phyloP scores from a whole-genome alignment of 108 stramenopile species.

The Cyclotella baltica region DNA sequence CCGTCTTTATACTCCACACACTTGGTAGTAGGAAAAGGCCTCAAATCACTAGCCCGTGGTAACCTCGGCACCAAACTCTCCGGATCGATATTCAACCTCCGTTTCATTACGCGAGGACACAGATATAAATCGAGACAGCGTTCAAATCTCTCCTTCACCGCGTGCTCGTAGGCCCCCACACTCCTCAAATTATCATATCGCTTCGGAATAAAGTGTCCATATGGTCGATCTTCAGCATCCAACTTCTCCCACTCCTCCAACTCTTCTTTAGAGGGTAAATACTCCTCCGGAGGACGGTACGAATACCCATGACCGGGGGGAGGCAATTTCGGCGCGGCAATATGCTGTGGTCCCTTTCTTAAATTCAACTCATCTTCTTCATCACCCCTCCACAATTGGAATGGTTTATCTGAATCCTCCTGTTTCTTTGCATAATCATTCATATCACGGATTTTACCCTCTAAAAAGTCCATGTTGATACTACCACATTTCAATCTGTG shows the following conservation, averaged over 20 bases:
- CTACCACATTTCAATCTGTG: slow-evolving; percentile 90
- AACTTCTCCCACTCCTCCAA: slow-evolving; percentile 91
- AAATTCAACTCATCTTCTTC: slow-evolving; percentile 91
- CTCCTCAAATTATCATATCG: slow-evolving; percentile 88
- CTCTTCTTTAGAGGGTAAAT: slow-evolving; percentile 94
- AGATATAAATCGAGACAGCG: slow-evolving; percentile 99
- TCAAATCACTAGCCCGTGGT: slow-evolving; percentile 92
- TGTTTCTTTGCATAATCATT: slow-evolving; percentile 64
- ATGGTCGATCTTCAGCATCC: slow-evolving; percentile 91
- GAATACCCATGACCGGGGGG: slow-evolving; percentile 97
- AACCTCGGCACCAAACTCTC: slow-evolving; percentile 96
- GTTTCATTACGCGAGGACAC: slow-evolving; percentile 95
- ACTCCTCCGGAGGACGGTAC: slow-evolving; percentile 98
- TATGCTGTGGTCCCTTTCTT: slow-evolving; percentile 93
- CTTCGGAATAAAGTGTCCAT: slow-evolving; percentile 90
- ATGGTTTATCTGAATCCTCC: slow-evolving; percentile 70
- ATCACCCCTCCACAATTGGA: slow-evolving; percentile 93
- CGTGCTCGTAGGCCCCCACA: slow-evolving; percentile 94
- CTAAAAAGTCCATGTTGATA: slow-evolving; percentile 87
- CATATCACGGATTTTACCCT: slow-evolving; percentile 82
- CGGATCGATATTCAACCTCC: slow-evolving; percentile 95
- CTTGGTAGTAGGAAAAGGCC: slow-evolving; percentile 96
- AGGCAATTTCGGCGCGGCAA: slow-evolving; percentile 96
- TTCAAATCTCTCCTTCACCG: slow-evolving; percentile 96
- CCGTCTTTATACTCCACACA: slow-evolving; percentile 77